These are phyloP conservation scores for Trichophaea hybrida DNA, from an alignment of 2,329 filamentous ascomycete genomes.

Conservation along the genomic window DNA sequence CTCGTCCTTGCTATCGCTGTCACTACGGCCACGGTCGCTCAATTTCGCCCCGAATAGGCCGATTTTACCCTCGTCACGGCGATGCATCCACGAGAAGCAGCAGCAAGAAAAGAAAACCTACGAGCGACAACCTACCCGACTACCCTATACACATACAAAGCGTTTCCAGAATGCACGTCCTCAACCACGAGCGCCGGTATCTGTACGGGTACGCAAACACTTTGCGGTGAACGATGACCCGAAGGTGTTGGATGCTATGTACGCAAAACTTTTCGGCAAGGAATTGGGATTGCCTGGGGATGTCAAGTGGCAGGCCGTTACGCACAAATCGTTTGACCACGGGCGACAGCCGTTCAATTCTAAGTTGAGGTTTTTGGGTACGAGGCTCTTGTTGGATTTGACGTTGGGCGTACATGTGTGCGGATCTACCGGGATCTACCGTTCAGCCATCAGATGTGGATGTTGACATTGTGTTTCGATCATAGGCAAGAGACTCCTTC, in stretches of 20 bases:
- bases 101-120: conserved; percentile 5
- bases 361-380: conserved; percentile 76
- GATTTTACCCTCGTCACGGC: conserved; percentile 5
- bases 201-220: conserved; percentile 15
- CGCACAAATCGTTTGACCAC: conserved; percentile 97
- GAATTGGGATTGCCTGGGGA: conserved; percentile 80
- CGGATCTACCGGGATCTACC: background rate
- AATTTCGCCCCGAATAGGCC: background rate
- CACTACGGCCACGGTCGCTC: conserved; percentile 2
- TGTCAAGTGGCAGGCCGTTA: conserved; percentile 90
- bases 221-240: conserved; percentile 58
- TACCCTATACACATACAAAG: background rate
- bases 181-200: conserved; percentile 21
- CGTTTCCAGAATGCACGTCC: conserved; percentile 8
- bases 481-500: conserved; percentile 15
- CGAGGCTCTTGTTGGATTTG: background rate
- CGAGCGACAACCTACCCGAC: background rate
- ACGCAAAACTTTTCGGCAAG: conserved; percentile 38
- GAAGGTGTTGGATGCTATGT: conserved; percentile 58
- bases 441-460: background rate
- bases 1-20: conserved; percentile 1
- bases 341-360: conserved; percentile 91
- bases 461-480: background rate
- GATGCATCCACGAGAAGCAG: conserved; percentile 12
- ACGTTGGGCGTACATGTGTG: background rate